Evolutionary conservation across 805 yeast species (phyloP).

Genomic region (Yarrowia alimentaria): DNA sequence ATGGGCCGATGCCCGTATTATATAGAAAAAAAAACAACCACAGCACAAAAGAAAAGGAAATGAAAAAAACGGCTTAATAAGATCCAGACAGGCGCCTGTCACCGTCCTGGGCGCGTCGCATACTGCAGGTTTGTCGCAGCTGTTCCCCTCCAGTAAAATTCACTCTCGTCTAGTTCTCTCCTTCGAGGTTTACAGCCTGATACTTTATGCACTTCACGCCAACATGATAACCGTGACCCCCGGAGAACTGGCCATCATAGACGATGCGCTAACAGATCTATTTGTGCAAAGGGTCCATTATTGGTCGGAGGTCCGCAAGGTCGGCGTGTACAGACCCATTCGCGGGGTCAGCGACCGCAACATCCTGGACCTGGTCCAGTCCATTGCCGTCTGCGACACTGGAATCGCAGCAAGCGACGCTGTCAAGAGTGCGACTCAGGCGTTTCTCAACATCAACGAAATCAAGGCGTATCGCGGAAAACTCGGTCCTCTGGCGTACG

Average conservation of each 20-base stretch:
- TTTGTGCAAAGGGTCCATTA: slow-evolving; percentile 36
- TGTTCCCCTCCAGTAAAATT: too few relatives aligned
- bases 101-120: too few relatives aligned
- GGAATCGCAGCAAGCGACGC: slow-evolving; percentile 4
- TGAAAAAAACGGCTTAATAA: too few relatives aligned
- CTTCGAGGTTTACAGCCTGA: too few relatives aligned
- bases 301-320: slow-evolving; percentile 39
- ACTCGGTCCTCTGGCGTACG: slow-evolving; percentile 32
- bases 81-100: too few relatives aligned
- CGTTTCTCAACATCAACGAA: slow-evolving; percentile 35
- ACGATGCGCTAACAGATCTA: slow-evolving; percentile 37
- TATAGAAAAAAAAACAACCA: too few relatives aligned
- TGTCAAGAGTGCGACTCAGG: slow-evolving; percentile 34
- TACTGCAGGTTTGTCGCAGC: too few relatives aligned
- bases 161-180: too few relatives aligned
- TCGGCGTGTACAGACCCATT: slow-evolving; percentile 32
- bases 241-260: slow-evolving; percentile 36
- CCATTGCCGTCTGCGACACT: slow-evolving; percentile 10
- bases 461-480: slow-evolving; percentile 37
- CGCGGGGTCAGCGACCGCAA: slow-evolving; percentile 32
- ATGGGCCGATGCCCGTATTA: too few relatives aligned
- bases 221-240: slow-evolving; percentile 32
- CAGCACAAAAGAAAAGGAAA: too few relatives aligned
- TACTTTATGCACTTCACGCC: too few relatives aligned
- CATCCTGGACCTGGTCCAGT: slow-evolving; percentile 29